Evolutionary conservation across 495 filamentous ascomycete species (phyloP), one percentile per base, ranked within the genome.

Genomic region (Apodospora peruviana): DNA sequence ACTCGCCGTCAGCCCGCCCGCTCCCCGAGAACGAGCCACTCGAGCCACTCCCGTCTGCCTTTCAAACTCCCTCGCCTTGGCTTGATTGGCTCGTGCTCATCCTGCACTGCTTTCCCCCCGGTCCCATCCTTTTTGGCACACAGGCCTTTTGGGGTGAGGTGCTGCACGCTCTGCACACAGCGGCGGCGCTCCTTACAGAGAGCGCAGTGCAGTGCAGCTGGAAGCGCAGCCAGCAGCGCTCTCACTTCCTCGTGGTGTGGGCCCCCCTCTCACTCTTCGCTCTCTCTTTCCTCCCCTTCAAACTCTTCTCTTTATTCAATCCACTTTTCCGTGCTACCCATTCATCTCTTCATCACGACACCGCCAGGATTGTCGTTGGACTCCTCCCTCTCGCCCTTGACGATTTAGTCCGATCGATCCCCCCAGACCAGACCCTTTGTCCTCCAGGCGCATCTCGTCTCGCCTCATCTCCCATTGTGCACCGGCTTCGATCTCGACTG

Each of bases 291-390:
- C 50, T 52, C 59, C 47, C 56, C 56, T 56, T 58, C 61, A 62
- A 64, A 66, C 59, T 64, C 61, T 66, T 59, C 55, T 58, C 48
- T 48, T 55, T 57, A 37, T 56, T 50, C 56, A 53, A 45, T 56
- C 48, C 40, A 32, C 47, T 58, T 64, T 62, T 56, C 39, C 61
- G 56, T 58, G 58, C 58, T 48, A 52, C 60, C 57, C 55, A 61
- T 49, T 58, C 53, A 43, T 45, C 56, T 43, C 25, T 40, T 48
- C 55, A 43, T 43, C 40, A 20, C 46, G 57, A 38, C 40, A 14
- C 41, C 51, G 29, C 40, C 44, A 40, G 40, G 38, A 41, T 38
- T 51, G 53, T 43, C 38, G 45, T 47, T 48, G 40, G 48, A 56
- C 39, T 61, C 43, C 19, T 46, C 55, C 46, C 55, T 46, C 24